These are phyloP conservation scores for Rhizopus sp. DNA, from an alignment of 371 early-diverging fungal species.

Conservation along the genomic window DNA sequence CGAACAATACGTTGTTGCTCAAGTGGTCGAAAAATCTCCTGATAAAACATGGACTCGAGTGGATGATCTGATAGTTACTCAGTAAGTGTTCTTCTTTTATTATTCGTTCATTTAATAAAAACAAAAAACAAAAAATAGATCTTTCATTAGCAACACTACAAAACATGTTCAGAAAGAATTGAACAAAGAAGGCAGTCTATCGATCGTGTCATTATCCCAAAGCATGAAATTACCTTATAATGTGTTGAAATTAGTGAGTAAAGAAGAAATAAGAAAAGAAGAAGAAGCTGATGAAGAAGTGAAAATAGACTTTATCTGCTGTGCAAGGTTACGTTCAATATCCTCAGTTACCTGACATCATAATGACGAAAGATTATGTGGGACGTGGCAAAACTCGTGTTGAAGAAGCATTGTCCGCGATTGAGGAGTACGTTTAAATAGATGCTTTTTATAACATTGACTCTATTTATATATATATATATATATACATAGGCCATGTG, in stretches of 20 bases:
- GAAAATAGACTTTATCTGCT: not conserved
- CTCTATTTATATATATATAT: not conserved
- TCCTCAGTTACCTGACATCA: constrained; percentile 11
- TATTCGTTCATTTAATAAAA: constrained; percentile 1
- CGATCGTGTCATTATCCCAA: constrained; percentile 12
- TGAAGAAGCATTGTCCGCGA: not conserved
- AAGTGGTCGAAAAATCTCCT: not conserved
- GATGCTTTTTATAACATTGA: not conserved
- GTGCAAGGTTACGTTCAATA: constrained; percentile 6
- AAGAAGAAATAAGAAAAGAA: too few relatives aligned
- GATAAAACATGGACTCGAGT: constrained; percentile 11
- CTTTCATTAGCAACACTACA: not conserved
- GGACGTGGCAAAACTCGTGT: constrained; percentile 2
- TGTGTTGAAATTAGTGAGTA: constrained; percentile 18
- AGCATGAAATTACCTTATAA: constrained; percentile 21
- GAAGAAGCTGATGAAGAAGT: too few relatives aligned
- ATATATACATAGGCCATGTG: constrained; percentile 3
- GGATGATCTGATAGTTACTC: constrained; percentile 25
- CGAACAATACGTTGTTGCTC: constrained; percentile 6
- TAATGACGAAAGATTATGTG: constrained; percentile 9
- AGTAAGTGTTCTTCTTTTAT: constrained; percentile 13
- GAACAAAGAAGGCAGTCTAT: constrained; percentile 2
- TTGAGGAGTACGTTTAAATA: constrained; percentile 16
- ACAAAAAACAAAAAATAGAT: not conserved
- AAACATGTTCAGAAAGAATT: not conserved